These are phyloP conservation scores for Yarrowia hollandica DNA, from an alignment of 805 yeast species.

Conservation along the genomic window DNA sequence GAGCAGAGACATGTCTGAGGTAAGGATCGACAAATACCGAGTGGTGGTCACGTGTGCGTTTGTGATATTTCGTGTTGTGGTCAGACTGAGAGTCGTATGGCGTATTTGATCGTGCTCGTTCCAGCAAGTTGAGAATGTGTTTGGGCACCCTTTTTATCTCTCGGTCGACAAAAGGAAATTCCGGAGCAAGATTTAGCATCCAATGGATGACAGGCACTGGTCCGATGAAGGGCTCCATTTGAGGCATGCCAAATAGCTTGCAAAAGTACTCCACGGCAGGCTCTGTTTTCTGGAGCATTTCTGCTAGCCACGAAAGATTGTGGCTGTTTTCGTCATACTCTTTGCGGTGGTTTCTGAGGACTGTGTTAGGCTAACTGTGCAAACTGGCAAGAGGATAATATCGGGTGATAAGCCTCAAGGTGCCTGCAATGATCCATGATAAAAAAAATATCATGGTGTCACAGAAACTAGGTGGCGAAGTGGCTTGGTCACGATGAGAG, in stretches of 20 bases:
- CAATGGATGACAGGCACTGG: background rate
- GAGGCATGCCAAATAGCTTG: constrained; percentile 8
- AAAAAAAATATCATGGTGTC: too few relatives aligned
- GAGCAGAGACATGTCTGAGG: background rate
- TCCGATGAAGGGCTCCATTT: constrained; percentile 11
- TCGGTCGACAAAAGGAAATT: background rate
- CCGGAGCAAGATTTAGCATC: constrained; percentile 1
- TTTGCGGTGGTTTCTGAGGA: background rate
- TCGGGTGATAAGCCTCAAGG: too few relatives aligned
- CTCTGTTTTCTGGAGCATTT: background rate
- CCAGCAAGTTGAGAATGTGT: constrained; percentile 9
- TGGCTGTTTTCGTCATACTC: background rate
- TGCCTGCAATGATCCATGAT: too few relatives aligned
- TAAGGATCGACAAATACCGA: background rate
- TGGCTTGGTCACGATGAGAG: too few relatives aligned
- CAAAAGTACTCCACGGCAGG: constrained; percentile 14
- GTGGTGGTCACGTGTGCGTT: background rate
- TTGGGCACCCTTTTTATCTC: background rate
- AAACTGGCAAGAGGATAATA: too few relatives aligned
- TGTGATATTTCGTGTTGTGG: background rate
- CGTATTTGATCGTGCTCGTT: background rate
- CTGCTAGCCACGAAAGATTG: background rate
- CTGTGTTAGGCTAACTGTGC: background rate
- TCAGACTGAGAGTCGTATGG: background rate
- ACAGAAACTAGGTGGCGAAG: too few relatives aligned